phyloP scores from a whole-genome alignment of 2,329 filamentous ascomycete species.

The Colletotrichum agaves region DNA sequence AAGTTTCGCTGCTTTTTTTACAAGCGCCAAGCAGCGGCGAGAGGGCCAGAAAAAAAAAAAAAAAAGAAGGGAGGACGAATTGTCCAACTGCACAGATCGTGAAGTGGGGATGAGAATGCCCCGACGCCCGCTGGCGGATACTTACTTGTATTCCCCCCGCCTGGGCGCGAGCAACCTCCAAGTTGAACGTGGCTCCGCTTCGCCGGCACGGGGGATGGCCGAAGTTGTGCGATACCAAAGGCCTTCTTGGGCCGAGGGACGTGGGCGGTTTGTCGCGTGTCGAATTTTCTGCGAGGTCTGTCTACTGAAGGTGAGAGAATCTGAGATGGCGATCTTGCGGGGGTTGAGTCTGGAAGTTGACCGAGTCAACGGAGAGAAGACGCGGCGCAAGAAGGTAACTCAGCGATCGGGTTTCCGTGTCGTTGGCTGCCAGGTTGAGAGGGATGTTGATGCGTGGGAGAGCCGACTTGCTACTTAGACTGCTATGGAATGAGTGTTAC shows the following conservation, averaged over 20 bases:
- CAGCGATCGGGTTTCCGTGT: background rate
- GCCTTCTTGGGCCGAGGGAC: slow-evolving; percentile 15
- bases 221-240: slow-evolving; percentile 22
- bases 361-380: background rate
- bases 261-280: background rate
- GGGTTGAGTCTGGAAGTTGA: background rate
- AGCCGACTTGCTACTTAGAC: too few species aligned
- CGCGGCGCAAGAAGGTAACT: background rate
- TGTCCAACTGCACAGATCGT: background rate
- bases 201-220: slow-evolving; percentile 31
- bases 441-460: too few species aligned
- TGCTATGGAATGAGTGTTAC: too few species aligned
- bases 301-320: background rate
- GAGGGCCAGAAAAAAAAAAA: background rate
- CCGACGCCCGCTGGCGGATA: slow-evolving; percentile 22
- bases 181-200: slow-evolving; percentile 9
- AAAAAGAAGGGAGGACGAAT: background rate
- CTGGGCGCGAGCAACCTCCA: background rate
- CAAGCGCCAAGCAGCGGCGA: background rate
- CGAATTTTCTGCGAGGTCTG: background rate
- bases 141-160: background rate
- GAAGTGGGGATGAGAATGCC: slow-evolving; percentile 4
- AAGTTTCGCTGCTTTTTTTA: slow-evolving; percentile 18
- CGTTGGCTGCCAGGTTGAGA: background rate
- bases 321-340: background rate